Evolutionary conservation across 2,329 filamentous ascomycete genomes (phyloP).

Genomic region (Pseudocercospora cruenta): DNA sequence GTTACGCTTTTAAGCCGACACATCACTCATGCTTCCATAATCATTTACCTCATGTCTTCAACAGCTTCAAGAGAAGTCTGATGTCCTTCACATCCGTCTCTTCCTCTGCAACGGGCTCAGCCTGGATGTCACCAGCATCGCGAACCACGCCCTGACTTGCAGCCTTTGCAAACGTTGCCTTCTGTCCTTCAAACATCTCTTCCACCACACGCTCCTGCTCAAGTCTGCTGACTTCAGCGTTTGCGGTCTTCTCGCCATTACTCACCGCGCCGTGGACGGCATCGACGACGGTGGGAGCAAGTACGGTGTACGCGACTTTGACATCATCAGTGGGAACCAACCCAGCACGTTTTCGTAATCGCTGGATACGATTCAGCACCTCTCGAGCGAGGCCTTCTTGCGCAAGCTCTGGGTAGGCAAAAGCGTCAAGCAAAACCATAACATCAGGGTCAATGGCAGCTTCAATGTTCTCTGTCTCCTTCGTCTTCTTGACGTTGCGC

Average conservation of each 20-base stretch:
- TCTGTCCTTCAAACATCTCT: slow-evolving; percentile 41
- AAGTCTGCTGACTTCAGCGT: slow-evolving; percentile 32
- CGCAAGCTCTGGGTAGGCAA: slow-evolving; percentile 80
- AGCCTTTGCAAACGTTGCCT: slow-evolving; percentile 41
- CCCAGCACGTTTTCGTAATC: slow-evolving; percentile 89
- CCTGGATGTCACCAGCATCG: slow-evolving; percentile 32
- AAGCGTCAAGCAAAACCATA: slow-evolving; percentile 84
- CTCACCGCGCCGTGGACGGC: slow-evolving; percentile 26
- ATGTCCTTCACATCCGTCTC: slow-evolving; percentile 82
- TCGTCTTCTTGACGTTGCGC: slow-evolving; percentile 74
- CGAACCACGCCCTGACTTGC: slow-evolving; percentile 37
- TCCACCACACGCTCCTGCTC: slow-evolving; percentile 39
- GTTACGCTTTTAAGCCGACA: background rate
- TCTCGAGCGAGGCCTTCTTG: slow-evolving; percentile 89
- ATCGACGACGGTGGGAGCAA: slow-evolving; percentile 49
- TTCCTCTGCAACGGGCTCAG: slow-evolving; percentile 70
- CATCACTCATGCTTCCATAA: background rate
- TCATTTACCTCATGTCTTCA: slow-evolving; percentile 62
- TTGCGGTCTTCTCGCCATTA: slow-evolving; percentile 31
- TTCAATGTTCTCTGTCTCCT: slow-evolving; percentile 73
- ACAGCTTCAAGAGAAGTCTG: slow-evolving; percentile 70
- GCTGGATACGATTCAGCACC: slow-evolving; percentile 90
- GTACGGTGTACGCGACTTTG: slow-evolving; percentile 86
- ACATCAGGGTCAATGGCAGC: slow-evolving; percentile 88
- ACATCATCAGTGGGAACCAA: slow-evolving; percentile 91